Evolutionary conservation across 148 eudicot species (phyloP), one percentile per base, ranked within the genome.

Genomic region (Oxyria digyna): DNA sequence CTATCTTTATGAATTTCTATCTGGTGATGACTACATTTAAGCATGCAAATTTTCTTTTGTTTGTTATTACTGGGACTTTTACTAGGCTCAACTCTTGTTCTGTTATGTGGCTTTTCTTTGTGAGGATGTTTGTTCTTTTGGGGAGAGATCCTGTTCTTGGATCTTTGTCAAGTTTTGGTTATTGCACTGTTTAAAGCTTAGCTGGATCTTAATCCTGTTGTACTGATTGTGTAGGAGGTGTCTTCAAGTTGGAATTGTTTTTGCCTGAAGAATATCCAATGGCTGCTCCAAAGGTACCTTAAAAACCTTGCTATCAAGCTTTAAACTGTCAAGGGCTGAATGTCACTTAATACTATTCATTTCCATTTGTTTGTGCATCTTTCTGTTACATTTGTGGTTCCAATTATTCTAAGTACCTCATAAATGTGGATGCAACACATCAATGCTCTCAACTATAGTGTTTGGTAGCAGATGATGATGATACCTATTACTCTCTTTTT

Each of bases 241-340:
- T 94, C 43, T 94, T 94, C 79, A 94, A 94, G 87, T 78, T 94
- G 85, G 98, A 94, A 76, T 69, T 94, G 69, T 94, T 94, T 82
- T 77, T 94, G 75, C 98, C 98, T 7, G 98, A 94, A 78, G 98
- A 94, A 69, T 94, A 94, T 80, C 98, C 98, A 35, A 94, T 94
- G 98, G 98, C 98, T 77, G 98, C 98, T 64, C 98, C 98, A 14
- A 94, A 94, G 97, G 98, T 90, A 84, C 62, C 42, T 54, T 15
- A 9, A 24, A 0, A 42, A 42, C 1, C 41, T 59, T 12, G 35
- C n/a, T 27, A 26, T n/a, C 63, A 57, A 57, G 49, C 49, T 45
- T n/a, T 0, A 46, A 7, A 52, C 29, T 52, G 27, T 23, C 6
- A 2, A 2, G 23, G 23, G 31, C 15, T 23, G 13, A 24, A 52